Evolutionary conservation across 1,139 yeast species (phyloP), one percentile per base, ranked within the genome.

Genomic region (Protomyces inouyei): DNA sequence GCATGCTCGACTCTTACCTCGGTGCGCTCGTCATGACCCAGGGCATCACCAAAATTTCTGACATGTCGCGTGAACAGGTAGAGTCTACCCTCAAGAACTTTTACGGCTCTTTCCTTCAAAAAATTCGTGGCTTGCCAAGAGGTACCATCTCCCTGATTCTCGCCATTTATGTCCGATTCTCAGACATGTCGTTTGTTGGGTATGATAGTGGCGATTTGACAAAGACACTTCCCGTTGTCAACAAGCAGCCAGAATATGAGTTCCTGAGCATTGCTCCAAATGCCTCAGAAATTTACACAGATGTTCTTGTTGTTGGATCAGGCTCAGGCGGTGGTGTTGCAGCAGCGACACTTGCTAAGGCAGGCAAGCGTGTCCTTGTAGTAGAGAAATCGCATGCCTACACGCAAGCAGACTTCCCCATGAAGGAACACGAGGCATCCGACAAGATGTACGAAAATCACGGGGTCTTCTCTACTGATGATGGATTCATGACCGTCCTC

Each of bases 271-370:
- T 55, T 48, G 55, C 25, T 61, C 60, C 52, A 43, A 56, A 55
- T 64, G 67, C 21, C 45, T 23, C n/a, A 59, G 64, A 52, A 56
- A 46, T 55, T 28, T 38, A 23, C 54, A 48, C 53, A 14, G 81
- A 83, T 68, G 85, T 76, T 4, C 74, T 82, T 25, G 77, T 83
- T 55, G 76, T 83, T 55, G 87, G 87, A 2, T 81, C 85, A 3
- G 87, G 87, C 1, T 74, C 82, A 18, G 85, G 85, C 3, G 83
- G 85, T 0, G 86, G 86, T 4, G 86, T 83, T 0, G 82, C 78
- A 0, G 86, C 85, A 1, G 80, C 80, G 59, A 77, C 83, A 2
- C 76, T 83, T 61, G 75, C 82, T 2, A 72, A 76, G 12, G 77
- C 76, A 45, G 86, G 86, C 9, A 75, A 72, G 69, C 76, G 74